Conservation (phyloP, 176 grass and related monocot species). For the Triticum dicoccoides region DNA sequence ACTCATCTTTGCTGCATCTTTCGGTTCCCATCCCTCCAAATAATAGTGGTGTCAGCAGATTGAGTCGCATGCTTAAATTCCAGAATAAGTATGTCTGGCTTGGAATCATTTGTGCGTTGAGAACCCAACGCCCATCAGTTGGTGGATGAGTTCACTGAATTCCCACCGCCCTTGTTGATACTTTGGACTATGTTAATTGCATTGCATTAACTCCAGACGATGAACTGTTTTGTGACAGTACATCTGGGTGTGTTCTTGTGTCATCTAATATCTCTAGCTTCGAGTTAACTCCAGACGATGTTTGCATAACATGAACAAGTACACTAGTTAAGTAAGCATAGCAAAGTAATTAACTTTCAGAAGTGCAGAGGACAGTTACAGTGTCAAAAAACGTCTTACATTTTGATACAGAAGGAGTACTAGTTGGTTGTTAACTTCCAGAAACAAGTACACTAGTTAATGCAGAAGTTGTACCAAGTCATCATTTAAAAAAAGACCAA, state of each 20-base stretch:
- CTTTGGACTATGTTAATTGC: background rate
- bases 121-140: background rate
- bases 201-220: too few species aligned
- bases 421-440: background rate
- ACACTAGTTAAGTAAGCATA: background rate
- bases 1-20: background rate
- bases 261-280: too few species aligned
- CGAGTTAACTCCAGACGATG: background rate
- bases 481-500: background rate
- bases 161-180: background rate
- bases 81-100: background rate
- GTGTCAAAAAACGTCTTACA: too few species aligned
- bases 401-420: too few species aligned
- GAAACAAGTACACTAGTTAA: background rate
- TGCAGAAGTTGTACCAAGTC: background rate
- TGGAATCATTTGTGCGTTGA: background rate
- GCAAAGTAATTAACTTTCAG: too few species aligned
- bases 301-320: background rate
- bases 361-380: too few species aligned
- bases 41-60: background rate
- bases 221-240: background rate
- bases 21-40: background rate
- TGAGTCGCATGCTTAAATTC: background rate
- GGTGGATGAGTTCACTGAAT: background rate
- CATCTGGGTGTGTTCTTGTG: background rate